Conservation (phyloP, 2,329 filamentous ascomycete species). For the Fusarium tanahbumbuense region DNA sequence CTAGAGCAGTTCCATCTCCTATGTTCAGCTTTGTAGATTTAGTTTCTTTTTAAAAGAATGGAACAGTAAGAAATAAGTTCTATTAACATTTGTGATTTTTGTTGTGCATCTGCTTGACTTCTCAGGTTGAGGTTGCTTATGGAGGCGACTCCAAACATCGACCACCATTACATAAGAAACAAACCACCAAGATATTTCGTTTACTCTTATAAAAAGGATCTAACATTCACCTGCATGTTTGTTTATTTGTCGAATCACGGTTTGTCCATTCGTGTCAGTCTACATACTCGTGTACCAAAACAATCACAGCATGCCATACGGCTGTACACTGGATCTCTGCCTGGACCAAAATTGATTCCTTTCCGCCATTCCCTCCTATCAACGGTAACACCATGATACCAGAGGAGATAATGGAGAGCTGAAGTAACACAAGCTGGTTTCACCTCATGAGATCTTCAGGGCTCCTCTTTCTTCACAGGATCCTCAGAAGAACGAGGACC, state of each 20-base stretch:
- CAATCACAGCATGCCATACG: neutral
- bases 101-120: neutral
- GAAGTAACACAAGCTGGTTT: too few relatives aligned
- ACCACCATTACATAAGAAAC: neutral
- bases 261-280: neutral
- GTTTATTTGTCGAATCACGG: neutral
- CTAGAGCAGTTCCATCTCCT: constrained; percentile 4
- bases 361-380: too few relatives aligned
- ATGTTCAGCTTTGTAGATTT: constrained; percentile 14
- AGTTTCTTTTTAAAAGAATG: neutral
- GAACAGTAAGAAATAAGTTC: neutral
- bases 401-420: too few relatives aligned
- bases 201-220: too few relatives aligned
- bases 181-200: neutral
- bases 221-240: neutral
- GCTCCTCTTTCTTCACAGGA: too few relatives aligned
- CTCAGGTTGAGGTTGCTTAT: neutral
- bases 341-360: neutral
- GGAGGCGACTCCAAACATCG: neutral
- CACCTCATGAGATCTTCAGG: too few relatives aligned
- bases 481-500: too few relatives aligned
- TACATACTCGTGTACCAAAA: rapidly evolving
- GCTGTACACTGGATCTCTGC: neutral
- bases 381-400: rapidly evolving
- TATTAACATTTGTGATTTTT: neutral